Conservation (phyloP, 768 basidiomycete species). For the Suillus clintonianus region DNA sequence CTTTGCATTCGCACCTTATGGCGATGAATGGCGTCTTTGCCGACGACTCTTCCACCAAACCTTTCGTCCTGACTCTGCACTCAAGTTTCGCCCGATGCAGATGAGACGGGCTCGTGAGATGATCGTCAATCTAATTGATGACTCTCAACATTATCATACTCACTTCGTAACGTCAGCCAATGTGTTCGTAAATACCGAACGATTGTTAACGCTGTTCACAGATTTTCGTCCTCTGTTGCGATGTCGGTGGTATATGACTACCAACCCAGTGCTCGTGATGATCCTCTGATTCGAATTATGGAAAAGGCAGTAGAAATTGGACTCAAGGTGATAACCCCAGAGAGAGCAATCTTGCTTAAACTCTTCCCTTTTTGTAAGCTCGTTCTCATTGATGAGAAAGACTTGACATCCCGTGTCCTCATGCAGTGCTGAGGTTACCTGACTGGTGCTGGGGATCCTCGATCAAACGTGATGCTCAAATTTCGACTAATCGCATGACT, state of each 20-base stretch:
- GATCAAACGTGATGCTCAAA: too few species aligned
- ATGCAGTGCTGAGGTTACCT: slow-evolving; percentile 8
- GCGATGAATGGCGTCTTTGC: slow-evolving; percentile 25
- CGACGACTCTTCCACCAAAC: slow-evolving; percentile 39
- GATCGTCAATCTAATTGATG: slow-evolving; percentile 24
- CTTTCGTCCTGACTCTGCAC: slow-evolving; percentile 34
- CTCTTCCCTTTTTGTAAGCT: slow-evolving; percentile 6
- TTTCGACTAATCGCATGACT: too few species aligned
- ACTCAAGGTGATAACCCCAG: neutral
- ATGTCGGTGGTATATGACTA: slow-evolving; percentile 8
- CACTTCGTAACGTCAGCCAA: slow-evolving; percentile 16
- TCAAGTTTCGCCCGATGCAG: slow-evolving; percentile 24
- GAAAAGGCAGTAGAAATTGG: neutral
- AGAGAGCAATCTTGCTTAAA: neutral
- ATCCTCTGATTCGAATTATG: neutral
- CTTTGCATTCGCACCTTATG: slow-evolving; percentile 1
- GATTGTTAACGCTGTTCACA: neutral
- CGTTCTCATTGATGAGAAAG: neutral
- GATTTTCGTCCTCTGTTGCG: slow-evolving; percentile 4
- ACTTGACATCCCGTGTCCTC: neutral
- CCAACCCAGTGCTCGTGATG: neutral
- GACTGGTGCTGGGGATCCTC: too few species aligned
- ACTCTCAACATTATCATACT: slow-evolving; percentile 28
- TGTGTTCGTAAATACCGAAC: neutral
- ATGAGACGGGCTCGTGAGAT: slow-evolving; percentile 22